These are phyloP conservation scores for Rhodotorula sp. DNA, from an alignment of 1,284 basidiomycete species.

Conservation along the genomic window DNA sequence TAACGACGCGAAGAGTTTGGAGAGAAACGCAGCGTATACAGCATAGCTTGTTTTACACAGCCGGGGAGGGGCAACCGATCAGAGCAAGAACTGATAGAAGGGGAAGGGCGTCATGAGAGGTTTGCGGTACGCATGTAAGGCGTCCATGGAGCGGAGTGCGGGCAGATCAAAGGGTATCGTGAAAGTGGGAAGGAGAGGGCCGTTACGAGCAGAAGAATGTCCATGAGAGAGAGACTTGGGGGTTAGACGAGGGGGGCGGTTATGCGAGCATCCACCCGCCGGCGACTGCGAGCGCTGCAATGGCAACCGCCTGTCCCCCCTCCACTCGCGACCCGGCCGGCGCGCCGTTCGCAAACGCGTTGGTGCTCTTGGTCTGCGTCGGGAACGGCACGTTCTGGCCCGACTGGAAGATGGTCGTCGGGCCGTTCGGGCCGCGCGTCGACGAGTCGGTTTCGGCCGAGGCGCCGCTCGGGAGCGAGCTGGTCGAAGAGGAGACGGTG, in stretches of 20 bases:
- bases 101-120: not conserved
- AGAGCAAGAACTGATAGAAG: too few relatives aligned
- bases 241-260: not conserved
- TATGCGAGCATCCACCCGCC: constrained; percentile 9
- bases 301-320: not conserved
- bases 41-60: too few relatives aligned
- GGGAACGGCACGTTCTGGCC: constrained; percentile 5
- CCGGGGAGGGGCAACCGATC: too few relatives aligned
- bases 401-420: not conserved
- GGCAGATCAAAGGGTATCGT: not conserved
- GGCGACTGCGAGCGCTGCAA: not conserved
- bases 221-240: too few relatives aligned
- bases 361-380: constrained; percentile 15
- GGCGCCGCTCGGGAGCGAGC: not conserved
- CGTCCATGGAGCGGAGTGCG: not conserved
- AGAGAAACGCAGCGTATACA: too few relatives aligned
- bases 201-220: not conserved
- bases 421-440: too few relatives aligned
- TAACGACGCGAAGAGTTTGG: too few relatives aligned
- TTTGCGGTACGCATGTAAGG: not conserved
- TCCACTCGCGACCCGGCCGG: not conserved
- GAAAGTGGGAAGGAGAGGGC: not conserved
- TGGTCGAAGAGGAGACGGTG: not conserved
- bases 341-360: constrained; percentile 10
- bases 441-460: not conserved